A percentile compares a stretch with the other conserved stretches of the same genome.
Conservation (phyloP, 1,139 yeast genomes). For the Kazachstania sp. region DNA sequence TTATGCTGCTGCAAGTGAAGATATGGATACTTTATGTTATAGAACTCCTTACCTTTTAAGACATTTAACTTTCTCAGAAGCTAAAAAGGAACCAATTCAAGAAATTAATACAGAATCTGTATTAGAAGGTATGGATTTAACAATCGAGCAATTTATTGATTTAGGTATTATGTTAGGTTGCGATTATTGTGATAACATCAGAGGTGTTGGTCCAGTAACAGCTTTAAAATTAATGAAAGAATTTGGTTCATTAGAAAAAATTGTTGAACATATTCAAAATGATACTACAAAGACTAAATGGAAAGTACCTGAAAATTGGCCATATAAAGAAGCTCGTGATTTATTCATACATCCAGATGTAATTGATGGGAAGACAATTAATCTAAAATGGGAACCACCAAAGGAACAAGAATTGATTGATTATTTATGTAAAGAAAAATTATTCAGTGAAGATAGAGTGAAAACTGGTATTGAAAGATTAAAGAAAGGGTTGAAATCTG, state of each 20-base stretch:
- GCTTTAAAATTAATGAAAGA: constrained; percentile 84
- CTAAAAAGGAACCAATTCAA: constrained; percentile 84
- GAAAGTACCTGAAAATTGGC: constrained; percentile 92
- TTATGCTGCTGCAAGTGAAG: constrained; percentile 96
- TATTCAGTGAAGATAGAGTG: constrained; percentile 88
- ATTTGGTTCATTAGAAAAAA: constrained; percentile 69
- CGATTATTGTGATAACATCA: constrained; percentile 92
- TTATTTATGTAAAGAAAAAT: constrained; percentile 38
- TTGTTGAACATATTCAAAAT: constrained; percentile 55
- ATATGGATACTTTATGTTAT: constrained; percentile 96
- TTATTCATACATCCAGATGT: constrained; percentile 80
- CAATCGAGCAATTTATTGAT: constrained; percentile 70
- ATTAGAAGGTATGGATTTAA: constrained; percentile 66
- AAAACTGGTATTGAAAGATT: constrained; percentile 79
- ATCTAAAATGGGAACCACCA: constrained; percentile 54
- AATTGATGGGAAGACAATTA: constrained; percentile 47
- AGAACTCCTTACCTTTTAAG: constrained; percentile 75
- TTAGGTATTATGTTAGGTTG: constrained; percentile 90
- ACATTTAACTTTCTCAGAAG: constrained; percentile 89
- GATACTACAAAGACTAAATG: constrained; percentile 55
- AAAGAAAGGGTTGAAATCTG: constrained; percentile 72
- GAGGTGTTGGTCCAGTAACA: constrained; percentile 93
- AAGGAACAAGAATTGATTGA: constrained; percentile 33
- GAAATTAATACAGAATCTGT: constrained; percentile 67
- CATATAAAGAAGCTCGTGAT: constrained; percentile 78